Percentiles rank a stretch among this genome's conserved stretches.
phyloP scores from a whole-genome alignment of 2,329 filamentous ascomycete species.

The Fusarium succisae region DNA sequence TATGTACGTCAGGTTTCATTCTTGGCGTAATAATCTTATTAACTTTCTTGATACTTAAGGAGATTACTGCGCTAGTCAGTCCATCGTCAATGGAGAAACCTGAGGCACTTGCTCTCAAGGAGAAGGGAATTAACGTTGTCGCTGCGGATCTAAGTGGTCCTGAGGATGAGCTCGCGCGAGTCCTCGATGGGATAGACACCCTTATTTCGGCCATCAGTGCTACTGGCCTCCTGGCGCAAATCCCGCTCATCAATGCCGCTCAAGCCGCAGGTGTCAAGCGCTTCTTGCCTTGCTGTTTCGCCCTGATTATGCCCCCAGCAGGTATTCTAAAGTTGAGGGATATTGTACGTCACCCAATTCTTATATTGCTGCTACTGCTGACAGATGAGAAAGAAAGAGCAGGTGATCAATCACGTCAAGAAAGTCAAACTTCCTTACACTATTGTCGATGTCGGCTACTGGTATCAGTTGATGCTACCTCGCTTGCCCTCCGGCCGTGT shows the following conservation, averaged over 20 bases:
- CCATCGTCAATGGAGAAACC: neutral
- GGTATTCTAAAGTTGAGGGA: neutral
- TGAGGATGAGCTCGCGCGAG: neutral
- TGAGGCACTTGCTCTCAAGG: neutral
- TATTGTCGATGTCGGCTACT: slow-evolving; percentile 67
- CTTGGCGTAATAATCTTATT: neutral
- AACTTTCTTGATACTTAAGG: neutral
- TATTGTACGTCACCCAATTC: neutral
- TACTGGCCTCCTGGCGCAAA: neutral
- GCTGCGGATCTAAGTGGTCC: neutral
- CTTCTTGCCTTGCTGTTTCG: neutral
- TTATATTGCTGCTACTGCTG: neutral
- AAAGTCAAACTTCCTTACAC: neutral
- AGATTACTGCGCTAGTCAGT: neutral
- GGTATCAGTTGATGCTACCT: slow-evolving; percentile 59
- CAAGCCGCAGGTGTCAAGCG: neutral
- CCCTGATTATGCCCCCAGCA: neutral
- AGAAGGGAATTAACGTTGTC: neutral
- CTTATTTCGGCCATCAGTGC: neutral
- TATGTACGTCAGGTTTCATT: neutral
- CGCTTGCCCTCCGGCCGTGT: slow-evolving; percentile 39
- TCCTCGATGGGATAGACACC: neutral
- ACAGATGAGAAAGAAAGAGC: neutral
- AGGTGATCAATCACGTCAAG: neutral
- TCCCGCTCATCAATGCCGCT: neutral